Evolutionary conservation across 768 basidiomycete species (phyloP).

Genomic region (Crucibulum laeve): DNA sequence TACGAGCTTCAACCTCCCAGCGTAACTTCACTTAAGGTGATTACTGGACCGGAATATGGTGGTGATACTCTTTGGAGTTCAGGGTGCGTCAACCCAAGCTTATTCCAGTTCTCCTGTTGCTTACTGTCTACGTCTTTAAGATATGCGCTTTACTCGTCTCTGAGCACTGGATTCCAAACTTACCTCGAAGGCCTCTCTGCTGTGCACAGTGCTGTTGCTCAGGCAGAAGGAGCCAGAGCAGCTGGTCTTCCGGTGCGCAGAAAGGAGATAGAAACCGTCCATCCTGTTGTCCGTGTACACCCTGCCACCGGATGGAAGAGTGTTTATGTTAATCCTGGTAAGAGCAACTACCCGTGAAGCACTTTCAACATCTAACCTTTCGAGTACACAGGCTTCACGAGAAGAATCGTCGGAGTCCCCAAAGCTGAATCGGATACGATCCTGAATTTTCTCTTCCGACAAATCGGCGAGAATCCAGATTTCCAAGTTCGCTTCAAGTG

Average conservation of each 20-base stretch:
- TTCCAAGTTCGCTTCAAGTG: conserved; percentile 77
- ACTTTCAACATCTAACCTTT: background rate
- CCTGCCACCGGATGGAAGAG: conserved; percentile 85
- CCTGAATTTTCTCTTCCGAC: conserved; percentile 64
- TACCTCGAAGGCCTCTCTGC: conserved; percentile 74
- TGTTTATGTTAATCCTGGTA: conserved; percentile 73
- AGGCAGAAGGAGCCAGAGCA: conserved; percentile 70
- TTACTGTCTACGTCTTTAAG: conserved; percentile 23
- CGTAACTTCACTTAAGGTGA: conserved; percentile 70
- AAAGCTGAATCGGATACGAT: conserved; percentile 80
- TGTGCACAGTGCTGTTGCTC: conserved; percentile 73
- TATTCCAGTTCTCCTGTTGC: background rate
- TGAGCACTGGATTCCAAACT: conserved; percentile 69
- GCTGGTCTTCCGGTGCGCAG: conserved; percentile 70
- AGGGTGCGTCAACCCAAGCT: conserved; percentile 39
- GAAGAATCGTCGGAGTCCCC: conserved; percentile 72
- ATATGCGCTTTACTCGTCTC: conserved; percentile 79
- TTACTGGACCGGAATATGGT: conserved; percentile 66
- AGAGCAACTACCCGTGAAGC: background rate
- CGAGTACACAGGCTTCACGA: conserved; percentile 61
- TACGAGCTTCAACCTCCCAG: conserved; percentile 84
- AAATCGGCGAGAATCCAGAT: conserved; percentile 67
- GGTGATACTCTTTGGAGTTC: conserved; percentile 84
- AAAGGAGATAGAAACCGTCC: conserved; percentile 62
- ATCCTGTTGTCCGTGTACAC: conserved; percentile 82